Evolutionary conservation across 169 alveolate species (phyloP).

Genomic region (Cryptosporidium sp.): DNA sequence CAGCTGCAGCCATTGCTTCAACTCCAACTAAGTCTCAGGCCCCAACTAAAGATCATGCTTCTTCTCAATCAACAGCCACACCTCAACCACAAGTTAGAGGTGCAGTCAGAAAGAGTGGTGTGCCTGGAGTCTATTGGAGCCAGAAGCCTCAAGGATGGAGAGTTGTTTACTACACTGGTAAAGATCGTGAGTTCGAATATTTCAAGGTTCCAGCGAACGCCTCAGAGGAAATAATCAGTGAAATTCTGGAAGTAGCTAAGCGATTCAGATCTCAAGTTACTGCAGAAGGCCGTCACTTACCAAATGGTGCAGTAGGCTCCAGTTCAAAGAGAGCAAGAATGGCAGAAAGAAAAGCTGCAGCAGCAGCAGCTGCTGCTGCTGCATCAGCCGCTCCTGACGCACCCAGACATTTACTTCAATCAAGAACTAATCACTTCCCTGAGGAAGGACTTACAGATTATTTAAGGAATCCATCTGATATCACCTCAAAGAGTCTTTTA

Average conservation of each 20-base stretch:
- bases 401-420: conserved; percentile 2
- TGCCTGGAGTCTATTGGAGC: conserved; percentile 75
- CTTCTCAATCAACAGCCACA: neutral
- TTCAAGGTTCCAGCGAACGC: conserved; percentile 74
- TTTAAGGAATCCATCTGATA: conserved; percentile 21
- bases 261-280: conserved; percentile 70
- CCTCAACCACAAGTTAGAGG: conserved; percentile 38
- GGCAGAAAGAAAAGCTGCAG: conserved; percentile 68
- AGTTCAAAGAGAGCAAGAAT: conserved; percentile 69
- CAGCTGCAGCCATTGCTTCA: conserved; percentile 62
- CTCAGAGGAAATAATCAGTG: conserved; percentile 70
- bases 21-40: conserved; percentile 18
- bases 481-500: conserved; percentile 20
- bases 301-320: conserved; percentile 72
- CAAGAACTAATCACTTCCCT: conserved; percentile 8
- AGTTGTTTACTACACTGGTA: conserved; percentile 71
- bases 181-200: conserved; percentile 73
- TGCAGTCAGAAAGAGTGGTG: conserved; percentile 75
- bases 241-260: conserved; percentile 66
- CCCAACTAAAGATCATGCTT: conserved; percentile 1
- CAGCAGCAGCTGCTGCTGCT: conserved; percentile 59
- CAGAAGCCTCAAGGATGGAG: conserved; percentile 77
- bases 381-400: neutral
- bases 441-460: conserved; percentile 27
- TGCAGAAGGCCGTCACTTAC: conserved; percentile 73